These are phyloP conservation scores for Jackrogersella minutella DNA, from an alignment of 495 filamentous ascomycete species.

Conservation along the genomic window DNA sequence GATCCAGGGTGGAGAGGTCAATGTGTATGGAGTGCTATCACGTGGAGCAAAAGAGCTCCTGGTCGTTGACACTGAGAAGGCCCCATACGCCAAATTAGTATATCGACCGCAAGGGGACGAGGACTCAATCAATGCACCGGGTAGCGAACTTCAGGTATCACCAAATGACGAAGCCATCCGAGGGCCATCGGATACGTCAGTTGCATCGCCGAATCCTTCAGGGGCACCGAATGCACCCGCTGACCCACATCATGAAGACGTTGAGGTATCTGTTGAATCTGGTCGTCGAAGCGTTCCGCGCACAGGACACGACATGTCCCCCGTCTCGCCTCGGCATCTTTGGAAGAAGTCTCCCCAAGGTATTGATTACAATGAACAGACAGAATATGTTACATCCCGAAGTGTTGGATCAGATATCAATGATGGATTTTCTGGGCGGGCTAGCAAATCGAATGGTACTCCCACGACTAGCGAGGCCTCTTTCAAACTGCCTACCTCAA, in stretches of 20 bases:
- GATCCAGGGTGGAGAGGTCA: slow-evolving; percentile 70
- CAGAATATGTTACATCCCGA: not conserved
- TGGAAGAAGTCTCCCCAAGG: slow-evolving; percentile 5
- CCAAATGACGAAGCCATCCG: slow-evolving; percentile 3
- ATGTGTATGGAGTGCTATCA: slow-evolving; percentile 73
- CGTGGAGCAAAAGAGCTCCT: slow-evolving; percentile 70
- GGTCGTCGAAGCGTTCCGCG: not conserved
- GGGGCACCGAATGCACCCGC: not conserved
- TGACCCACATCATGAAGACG: not conserved
- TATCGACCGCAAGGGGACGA: slow-evolving; percentile 37
- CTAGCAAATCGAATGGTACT: not conserved
- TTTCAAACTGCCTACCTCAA: slow-evolving; percentile 12
- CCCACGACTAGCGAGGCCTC: not conserved
- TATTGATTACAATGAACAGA: not conserved
- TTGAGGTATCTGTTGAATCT: not conserved
- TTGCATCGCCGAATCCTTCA: not conserved
- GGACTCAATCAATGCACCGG: slow-evolving; percentile 1
- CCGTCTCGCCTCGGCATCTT: slow-evolving; percentile 15
- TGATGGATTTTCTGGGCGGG: slow-evolving; percentile 4
- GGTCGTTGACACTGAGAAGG: slow-evolving; percentile 63
- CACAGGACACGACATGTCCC: slow-evolving; percentile 1
- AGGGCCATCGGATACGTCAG: not conserved
- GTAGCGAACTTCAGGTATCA: slow-evolving; percentile 8
- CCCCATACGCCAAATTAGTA: slow-evolving; percentile 39
- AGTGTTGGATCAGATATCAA: not conserved